A percentile compares a stretch with the other conserved stretches of the same genome.
phyloP scores from a whole-genome alignment of 257 asterid species.

The Fraxinus anomala region DNA sequence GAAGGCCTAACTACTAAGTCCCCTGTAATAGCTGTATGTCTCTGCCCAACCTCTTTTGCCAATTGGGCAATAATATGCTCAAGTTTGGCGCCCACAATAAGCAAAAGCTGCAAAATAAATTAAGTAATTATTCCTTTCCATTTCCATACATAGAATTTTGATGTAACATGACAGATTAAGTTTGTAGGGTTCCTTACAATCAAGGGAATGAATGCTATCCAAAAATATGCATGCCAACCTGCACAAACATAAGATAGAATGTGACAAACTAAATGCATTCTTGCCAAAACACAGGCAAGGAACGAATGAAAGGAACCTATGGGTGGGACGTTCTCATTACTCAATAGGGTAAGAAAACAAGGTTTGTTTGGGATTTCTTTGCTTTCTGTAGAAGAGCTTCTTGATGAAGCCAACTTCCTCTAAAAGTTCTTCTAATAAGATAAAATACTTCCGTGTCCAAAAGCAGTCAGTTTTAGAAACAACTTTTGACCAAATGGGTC shows the following conservation, averaged over 20 bases:
- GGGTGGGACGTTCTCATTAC: background rate
- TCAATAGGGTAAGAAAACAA: no score
- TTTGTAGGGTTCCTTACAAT: constrained; percentile 41
- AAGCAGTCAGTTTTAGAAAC: no score
- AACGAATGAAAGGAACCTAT: background rate
- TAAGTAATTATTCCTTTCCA: background rate
- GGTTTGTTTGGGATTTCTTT: no score
- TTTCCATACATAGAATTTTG: background rate
- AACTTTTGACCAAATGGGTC: no score
- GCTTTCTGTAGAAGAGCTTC: no score
- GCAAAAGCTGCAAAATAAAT: constrained; percentile 51
- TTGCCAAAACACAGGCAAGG: background rate
- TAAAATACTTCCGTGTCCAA: no score
- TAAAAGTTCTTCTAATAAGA: no score
- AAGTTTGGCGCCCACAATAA: constrained; percentile 67
- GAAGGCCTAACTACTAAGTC: constrained; percentile 51
- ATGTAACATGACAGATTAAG: background rate
- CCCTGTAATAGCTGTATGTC: constrained; percentile 51
- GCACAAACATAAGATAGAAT: constrained; percentile 14
- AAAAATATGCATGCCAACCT: constrained; percentile 84
- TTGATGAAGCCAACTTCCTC: no score
- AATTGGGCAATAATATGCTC: constrained; percentile 59
- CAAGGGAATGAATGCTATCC: constrained; percentile 72
- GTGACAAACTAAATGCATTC: background rate
- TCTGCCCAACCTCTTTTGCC: constrained; percentile 50